Evolutionary conservation across 306 rosid species (phyloP).

Genomic region (Quercus variabilis): DNA sequence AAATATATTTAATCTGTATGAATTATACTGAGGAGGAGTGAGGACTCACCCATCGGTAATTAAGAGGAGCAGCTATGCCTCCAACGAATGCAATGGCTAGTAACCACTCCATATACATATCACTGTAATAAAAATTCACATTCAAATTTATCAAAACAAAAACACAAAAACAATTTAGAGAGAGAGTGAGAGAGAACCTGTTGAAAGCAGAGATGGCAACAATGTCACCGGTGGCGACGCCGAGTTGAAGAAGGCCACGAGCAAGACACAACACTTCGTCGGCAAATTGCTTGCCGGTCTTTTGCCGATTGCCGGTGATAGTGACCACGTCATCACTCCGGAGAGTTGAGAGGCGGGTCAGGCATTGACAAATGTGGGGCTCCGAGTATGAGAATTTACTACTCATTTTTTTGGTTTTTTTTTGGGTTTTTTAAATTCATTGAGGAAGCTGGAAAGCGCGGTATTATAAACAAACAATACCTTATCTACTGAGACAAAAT

Average conservation of each 20-base stretch:
- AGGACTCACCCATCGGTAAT: conserved; percentile 81
- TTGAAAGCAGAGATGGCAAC: conserved; percentile 80
- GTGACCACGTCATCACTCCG: conserved; percentile 39
- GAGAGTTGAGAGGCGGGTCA: conserved; percentile 43
- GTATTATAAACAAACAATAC: neutral
- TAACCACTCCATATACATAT: conserved; percentile 79
- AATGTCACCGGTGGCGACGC: conserved; percentile 57
- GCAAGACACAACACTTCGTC: conserved; percentile 57
- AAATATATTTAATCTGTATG: neutral
- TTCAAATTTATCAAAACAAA: neutral
- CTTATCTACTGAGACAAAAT: neutral
- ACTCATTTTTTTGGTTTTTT: conserved; percentile 27
- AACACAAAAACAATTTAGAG: neutral
- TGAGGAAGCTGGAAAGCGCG: neutral
- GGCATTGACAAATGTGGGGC: conserved; percentile 78
- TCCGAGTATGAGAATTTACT: conserved; percentile 20
- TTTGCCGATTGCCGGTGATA: conserved; percentile 36
- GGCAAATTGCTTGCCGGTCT: conserved; percentile 53
- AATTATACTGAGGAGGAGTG: neutral
- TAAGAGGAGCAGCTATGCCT: conserved; percentile 76
- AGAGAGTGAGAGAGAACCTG: conserved; percentile 26
- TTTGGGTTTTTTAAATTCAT: neutral
- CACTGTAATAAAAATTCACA: conserved; percentile 37
- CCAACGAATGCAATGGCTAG: conserved; percentile 88
- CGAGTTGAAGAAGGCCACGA: conserved; percentile 49